Base-by-base conservation (phyloP, 169 alveolate species). In the Plasmodium knowlesi region DNA sequence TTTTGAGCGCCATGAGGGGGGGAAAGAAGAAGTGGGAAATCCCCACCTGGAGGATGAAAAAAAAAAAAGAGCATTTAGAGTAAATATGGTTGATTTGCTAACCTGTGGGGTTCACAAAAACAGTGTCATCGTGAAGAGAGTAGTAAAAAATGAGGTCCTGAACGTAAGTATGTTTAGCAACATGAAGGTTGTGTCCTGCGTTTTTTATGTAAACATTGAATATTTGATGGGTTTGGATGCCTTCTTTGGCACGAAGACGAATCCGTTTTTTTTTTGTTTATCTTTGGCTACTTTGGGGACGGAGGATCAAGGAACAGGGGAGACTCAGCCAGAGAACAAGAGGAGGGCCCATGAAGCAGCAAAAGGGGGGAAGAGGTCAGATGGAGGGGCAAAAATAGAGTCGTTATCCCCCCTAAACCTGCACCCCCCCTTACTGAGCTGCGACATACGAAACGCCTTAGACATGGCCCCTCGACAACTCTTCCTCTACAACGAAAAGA, bases 121-220 rank as follows among this genome's bases (percentile, higher is more conserved):
- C 82, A 79, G 94, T 79, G 43, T 89, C 22, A 89, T 89, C 79
- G 57, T 89, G 22, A 89, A 80, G 50, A 89, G 32, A 89, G 82
- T 89, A 12, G 12, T 78, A 6, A 89, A 89, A 80, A 89, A 89
- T 89, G 94, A 89, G 53, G 82, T 89, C 67, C 14, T 89, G 82
- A 54, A 39, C 34, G 53, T 89, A 39, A 89, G 61, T 32, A 89
- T 89, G 94, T 79, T 79, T 43, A 89, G 82, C 82, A 90, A 89
- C 32, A 72, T 41, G 46, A 89, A 89, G 34, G 94, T 89, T 79
- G 46, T 89, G 39, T 53, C 89, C 41, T 89, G 94, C 41, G n/a
- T 89, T 32, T 89, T 89, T 89, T 89, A 61, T 61, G 70, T 89
- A 3, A 39, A 73, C 54, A 39, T 79, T 37, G 73, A 34, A 43